Evolutionary conservation across 305 asterid genomes (phyloP), one percentile per base, ranked within the genome.

Genomic region (Solanum hybrid): DNA sequence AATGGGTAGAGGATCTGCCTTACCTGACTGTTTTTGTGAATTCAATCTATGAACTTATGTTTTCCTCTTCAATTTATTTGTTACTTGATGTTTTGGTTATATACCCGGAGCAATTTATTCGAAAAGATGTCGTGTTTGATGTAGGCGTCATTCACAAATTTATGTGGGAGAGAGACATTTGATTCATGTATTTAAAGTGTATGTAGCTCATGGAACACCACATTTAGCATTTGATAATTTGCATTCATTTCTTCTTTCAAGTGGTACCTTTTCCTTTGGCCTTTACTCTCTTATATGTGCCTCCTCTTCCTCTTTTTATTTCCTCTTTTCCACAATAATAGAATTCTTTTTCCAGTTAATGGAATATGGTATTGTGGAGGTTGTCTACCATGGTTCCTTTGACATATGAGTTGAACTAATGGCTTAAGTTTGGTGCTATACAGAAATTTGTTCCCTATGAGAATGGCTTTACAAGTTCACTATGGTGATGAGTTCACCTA

Each of bases 11-110:
- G 98, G 99, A 34, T 95, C 98, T 89, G 99, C 99, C 81, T 92
- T 97, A 90, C 98, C 98, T 0, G 98, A 96, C 89, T 98, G 99
- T 94, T 98, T 98, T 91, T 98, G 99, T 69, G 97, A 96, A 80
- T 92, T 91, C 88, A 96, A 94, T 90, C 56, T 94, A 40, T 93
- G 91, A 94, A 84, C 37, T 26, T 20, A 2, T 13, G 69, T 35
- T 79, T 51, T n/a, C 86, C 36, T 56, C 76, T 13, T 35, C 17
- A 34, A 27, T 42, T 88, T 31, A 75, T 12, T 31, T 10, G n/a
- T 36, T 87, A 9, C 64, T 51, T 22, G 13, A 85, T 51, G 12
- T 31, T 11, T 56, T 56, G 75, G n/a, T 56, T 10, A 56, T 31
- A 31, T 29, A 56, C 9, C n/a, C 46, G 66, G 76, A 22, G 88